These are phyloP conservation scores for Lactarius hatsudake DNA, from an alignment of 768 basidiomycete genomes.

Conservation along the genomic window DNA sequence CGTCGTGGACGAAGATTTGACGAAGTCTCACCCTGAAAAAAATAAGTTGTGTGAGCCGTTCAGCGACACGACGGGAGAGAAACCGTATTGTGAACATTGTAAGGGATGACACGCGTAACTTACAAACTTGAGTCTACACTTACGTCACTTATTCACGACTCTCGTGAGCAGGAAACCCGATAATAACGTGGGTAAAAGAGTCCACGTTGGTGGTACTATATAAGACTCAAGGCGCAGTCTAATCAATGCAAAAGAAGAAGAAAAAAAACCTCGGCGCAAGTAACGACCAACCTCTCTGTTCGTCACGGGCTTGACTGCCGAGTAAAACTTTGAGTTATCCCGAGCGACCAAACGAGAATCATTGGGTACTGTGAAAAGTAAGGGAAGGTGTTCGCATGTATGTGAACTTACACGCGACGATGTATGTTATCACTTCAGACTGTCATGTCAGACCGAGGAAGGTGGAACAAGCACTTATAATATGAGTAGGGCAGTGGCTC, in stretches of 20 bases:
- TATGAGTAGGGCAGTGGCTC: slow-evolving; percentile 64
- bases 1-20: slow-evolving; percentile 72
- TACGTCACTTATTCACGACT: slow-evolving; percentile 73
- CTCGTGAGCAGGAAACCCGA: slow-evolving; percentile 87
- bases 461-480: slow-evolving; percentile 45
- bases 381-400: no score
- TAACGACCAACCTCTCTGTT: no score
- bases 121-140: slow-evolving; percentile 33
- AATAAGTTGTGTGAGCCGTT: slow-evolving; percentile 88
- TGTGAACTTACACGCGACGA: no score
- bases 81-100: slow-evolving; percentile 35
- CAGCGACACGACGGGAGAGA: slow-evolving; percentile 74
- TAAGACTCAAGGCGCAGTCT: neutral
- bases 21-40: slow-evolving; percentile 79
- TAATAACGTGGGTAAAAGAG: slow-evolving; percentile 69
- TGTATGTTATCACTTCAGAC: no score
- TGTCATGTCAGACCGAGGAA: no score
- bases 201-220: neutral
- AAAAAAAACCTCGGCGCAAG: slow-evolving; percentile 32
- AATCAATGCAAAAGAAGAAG: neutral
- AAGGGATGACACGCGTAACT: neutral
- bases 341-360: no score
- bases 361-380: no score
- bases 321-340: no score
- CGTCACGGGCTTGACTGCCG: no score